These are phyloP conservation scores for Fusarium armeniacum DNA, from an alignment of 2,329 filamentous ascomycete species.

Conservation along the genomic window DNA sequence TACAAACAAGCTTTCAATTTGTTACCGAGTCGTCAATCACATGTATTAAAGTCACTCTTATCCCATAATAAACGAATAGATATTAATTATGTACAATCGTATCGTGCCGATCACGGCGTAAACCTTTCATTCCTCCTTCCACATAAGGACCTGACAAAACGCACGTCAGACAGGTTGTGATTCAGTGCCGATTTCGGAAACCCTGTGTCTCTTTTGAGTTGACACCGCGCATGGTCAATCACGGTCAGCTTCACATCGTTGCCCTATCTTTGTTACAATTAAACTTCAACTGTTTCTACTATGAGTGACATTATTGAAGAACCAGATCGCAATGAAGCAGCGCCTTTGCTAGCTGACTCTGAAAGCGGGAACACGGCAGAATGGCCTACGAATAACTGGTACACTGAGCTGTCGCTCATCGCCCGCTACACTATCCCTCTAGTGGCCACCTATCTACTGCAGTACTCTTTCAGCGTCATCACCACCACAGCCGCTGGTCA, in stretches of 20 bases:
- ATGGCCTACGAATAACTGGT: not conserved
- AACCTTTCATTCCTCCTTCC: not conserved
- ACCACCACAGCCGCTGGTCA: conserved; percentile 67
- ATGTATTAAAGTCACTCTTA: too few relatives aligned
- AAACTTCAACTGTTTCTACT: not conserved
- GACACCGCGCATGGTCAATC: not conserved
- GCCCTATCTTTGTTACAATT: not conserved
- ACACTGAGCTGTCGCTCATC: conserved; percentile 39
- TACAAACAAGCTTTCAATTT: too few relatives aligned
- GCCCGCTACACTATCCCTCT: conserved; percentile 58
- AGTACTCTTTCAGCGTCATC: conserved; percentile 66
- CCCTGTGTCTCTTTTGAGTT: not conserved
- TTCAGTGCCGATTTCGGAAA: not conserved
- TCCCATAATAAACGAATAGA: too few relatives aligned
- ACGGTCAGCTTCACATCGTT: not conserved
- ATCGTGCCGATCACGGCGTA: too few relatives aligned
- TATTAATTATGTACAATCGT: too few relatives aligned
- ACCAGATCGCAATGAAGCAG: conserved; percentile 17
- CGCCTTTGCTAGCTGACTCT: conserved; percentile 27
- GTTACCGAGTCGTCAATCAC: too few relatives aligned
- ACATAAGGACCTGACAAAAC: not conserved
- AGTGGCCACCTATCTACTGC: conserved; percentile 66
- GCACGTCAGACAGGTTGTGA: not conserved
- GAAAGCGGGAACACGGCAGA: conserved; percentile 1
- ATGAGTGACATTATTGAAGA: conserved; percentile 25